These are phyloP conservation scores for Fusarium sp. DNA, from an alignment of 2,329 filamentous ascomycete species.

Conservation along the genomic window DNA sequence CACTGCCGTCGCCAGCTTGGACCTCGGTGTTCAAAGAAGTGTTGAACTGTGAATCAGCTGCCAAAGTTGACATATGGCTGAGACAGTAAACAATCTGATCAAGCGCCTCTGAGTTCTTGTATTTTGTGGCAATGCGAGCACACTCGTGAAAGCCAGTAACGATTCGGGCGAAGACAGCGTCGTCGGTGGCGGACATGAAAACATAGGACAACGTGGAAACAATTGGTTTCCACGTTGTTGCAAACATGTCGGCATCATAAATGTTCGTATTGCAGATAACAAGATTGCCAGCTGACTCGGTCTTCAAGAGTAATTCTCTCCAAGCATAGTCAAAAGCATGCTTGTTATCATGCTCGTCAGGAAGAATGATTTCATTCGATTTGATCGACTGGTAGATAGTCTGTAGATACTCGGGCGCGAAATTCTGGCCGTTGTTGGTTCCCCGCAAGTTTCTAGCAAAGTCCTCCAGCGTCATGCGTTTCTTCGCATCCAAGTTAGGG, in stretches of 20 bases:
- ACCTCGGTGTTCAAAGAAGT: constrained; percentile 95
- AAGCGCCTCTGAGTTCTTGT: constrained; percentile 84
- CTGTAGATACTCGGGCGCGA: constrained; percentile 83
- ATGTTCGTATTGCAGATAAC: constrained; percentile 89
- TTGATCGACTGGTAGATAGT: constrained; percentile 92
- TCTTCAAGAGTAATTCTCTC: constrained; percentile 92
- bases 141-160: constrained; percentile 97
- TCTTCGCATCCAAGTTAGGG: constrained; percentile 81
- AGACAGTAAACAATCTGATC: constrained; percentile 94
- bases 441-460: constrained; percentile 92
- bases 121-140: constrained; percentile 88
- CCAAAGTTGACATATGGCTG: constrained; percentile 88
- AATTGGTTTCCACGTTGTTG: constrained; percentile 93
- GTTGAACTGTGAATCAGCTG: constrained; percentile 79
- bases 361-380: constrained; percentile 92
- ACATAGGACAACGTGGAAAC: constrained; percentile 96
- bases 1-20: constrained; percentile 87
- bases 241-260: constrained; percentile 98
- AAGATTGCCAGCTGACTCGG: constrained; percentile 78
- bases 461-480: constrained; percentile 85
- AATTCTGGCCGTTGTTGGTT: constrained; percentile 87
- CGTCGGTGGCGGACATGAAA: constrained; percentile 98
- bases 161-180: constrained; percentile 92
- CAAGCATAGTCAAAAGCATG: constrained; percentile 97
- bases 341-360: constrained; percentile 96